Evolutionary conservation across 805 yeast species (phyloP), one percentile per base, ranked within the genome.

Genomic region (Kuraishia borneana): DNA sequence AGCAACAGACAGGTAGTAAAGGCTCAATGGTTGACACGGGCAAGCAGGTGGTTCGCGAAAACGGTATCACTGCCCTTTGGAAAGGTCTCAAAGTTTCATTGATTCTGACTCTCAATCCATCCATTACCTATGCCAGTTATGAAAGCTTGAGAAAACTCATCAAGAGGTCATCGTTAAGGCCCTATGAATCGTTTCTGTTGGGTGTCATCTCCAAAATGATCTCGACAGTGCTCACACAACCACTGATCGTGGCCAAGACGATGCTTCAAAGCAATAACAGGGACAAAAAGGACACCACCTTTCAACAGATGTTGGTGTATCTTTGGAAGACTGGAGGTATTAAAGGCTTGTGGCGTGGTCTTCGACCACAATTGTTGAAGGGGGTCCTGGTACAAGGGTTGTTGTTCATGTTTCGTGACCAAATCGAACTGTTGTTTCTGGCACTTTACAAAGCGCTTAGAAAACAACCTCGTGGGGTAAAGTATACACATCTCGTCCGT

Each of bases 351-450:
- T 84, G 84, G 73, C 83, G 78, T 59, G 95, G 95, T 2, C 47
- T 84, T 21, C 69, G 74, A 3, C 94, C 94, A 5, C 95, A 84
- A 53, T 63, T 84, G 38, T 53, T 76, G 26, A 84, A 84, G 61
- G 94, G 92, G 1, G 78, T 83, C 2, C 54, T 84, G 29, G 94
- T 83, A 4, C 95, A 84, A 54, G 95, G 95, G 0, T 61, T 84
- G 39, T 63, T 84, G 45, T 80, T 84, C 50, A 81, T 80, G 77
- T 80, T 78, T 56, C 82, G 76, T 55, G 92, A 82, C 45, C 83
- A 78, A 51, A 50, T 73, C 19, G 44, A 41, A 35, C 28, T 41
- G 28, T 21, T 39, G 4, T 37, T 41, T 18, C 18, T 41, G 21
- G 19, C 20, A 17, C 6, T 41, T 18, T 10, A 39, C 28, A 31